phyloP scores from a whole-genome alignment of 768 basidiomycete species.

The Clitopilus hobsonii region DNA sequence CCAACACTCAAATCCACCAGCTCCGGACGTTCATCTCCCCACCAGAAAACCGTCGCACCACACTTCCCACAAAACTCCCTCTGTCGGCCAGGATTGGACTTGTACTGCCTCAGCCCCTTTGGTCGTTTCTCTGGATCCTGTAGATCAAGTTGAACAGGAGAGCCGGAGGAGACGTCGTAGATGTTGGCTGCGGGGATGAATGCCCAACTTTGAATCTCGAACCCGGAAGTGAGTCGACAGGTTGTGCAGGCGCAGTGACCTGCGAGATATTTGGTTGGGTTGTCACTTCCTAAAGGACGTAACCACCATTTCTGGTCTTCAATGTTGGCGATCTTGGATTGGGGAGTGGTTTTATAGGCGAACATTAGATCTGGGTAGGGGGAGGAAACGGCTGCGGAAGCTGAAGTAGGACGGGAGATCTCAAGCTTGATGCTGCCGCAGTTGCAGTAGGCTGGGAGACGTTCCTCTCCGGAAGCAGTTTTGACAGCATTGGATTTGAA shows the following conservation, averaged over 20 bases:
- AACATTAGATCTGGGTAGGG: constrained; percentile 19
- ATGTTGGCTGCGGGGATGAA: constrained; percentile 18
- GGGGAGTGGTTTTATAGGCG: constrained; percentile 6
- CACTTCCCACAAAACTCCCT: constrained; percentile 25
- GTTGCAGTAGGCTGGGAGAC: constrained; percentile 11
- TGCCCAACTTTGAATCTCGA: constrained; percentile 20
- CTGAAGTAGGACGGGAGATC: constrained; percentile 14
- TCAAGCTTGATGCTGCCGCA: constrained; percentile 11
- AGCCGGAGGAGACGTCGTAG: constrained; percentile 10
- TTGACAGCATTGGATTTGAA: neutral
- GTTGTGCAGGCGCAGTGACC: constrained; percentile 22
- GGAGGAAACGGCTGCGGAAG: constrained; percentile 6
- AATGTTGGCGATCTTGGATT: constrained; percentile 8
- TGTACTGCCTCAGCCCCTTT: constrained; percentile 18
- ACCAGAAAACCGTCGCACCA: constrained; percentile 26
- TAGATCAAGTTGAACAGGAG: constrained; percentile 12
- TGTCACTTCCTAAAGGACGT: constrained; percentile 10
- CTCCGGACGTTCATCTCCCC: constrained; percentile 17
- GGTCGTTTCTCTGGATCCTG: constrained; percentile 11
- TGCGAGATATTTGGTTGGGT: constrained; percentile 18
- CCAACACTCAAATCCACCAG: constrained; percentile 19
- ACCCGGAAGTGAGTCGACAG: constrained; percentile 20
- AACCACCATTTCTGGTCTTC: constrained; percentile 23
- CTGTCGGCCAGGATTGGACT: constrained; percentile 16
- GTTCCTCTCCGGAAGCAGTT: neutral